phyloP scores from a whole-genome alignment of 169 alveolate genomes.

The Ichthyophthirius multifiliis region DNA sequence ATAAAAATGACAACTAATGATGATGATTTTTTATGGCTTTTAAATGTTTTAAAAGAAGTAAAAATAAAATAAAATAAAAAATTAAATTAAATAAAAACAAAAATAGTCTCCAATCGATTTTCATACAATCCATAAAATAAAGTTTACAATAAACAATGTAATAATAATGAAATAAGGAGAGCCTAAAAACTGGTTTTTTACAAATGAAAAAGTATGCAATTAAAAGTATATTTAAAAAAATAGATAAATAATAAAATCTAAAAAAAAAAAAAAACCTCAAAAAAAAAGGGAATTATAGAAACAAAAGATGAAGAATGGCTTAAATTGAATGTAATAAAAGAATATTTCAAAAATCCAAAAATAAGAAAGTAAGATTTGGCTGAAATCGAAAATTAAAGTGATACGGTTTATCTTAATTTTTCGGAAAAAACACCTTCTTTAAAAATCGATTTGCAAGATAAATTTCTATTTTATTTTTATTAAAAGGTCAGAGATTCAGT shows the following conservation, averaged over 20 bases:
- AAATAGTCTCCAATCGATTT: background rate
- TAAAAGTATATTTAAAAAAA: background rate
- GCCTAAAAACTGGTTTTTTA: background rate
- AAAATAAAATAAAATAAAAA: background rate
- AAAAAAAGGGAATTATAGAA: background rate
- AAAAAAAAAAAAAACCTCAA: too few species aligned
- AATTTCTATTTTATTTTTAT: conserved; percentile 23
- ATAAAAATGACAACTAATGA: background rate
- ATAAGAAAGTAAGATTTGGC: background rate
- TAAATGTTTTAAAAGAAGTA: background rate
- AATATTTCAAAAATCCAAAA: conserved; percentile 12
- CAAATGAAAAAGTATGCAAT: background rate
- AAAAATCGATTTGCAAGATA: background rate
- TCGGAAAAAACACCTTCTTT: background rate
- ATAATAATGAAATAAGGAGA: background rate
- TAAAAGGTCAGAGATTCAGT: background rate
- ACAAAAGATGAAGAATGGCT: conserved; percentile 38
- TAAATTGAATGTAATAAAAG: conserved; percentile 22
- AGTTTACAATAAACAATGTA: background rate
- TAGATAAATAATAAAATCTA: background rate
- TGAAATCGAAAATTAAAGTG: conserved; percentile 20
- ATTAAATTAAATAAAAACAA: background rate
- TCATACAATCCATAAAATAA: background rate
- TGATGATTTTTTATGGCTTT: background rate
- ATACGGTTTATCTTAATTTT: conserved; percentile 4